Percentiles rank a stretch among this genome's conserved stretches.
phyloP scores from a whole-genome alignment of 495 filamentous ascomycete genomes.

The Xylaria acuta region DNA sequence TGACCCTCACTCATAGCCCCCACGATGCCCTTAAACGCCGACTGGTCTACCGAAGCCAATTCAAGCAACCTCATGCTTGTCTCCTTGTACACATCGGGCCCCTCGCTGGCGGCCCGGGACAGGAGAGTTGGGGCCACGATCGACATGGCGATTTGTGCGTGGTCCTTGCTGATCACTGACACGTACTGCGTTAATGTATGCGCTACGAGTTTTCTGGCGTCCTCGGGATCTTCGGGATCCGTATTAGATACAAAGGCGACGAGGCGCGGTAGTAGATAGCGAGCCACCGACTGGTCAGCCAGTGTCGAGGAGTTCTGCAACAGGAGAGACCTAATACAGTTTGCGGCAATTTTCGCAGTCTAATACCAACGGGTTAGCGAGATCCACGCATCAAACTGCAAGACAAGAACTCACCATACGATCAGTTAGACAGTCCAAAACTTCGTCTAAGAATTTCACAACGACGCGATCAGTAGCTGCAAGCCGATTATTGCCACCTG shows the following conservation, averaged over 20 bases:
- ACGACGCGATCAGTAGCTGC: constrained; percentile 75
- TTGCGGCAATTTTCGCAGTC: constrained; percentile 85
- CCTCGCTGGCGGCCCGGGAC: constrained; percentile 64
- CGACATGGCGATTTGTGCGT: constrained; percentile 65
- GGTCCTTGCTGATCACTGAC: constrained; percentile 56
- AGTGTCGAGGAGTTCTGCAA: constrained; percentile 65
- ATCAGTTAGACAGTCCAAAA: constrained; percentile 85
- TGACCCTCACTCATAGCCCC: constrained; percentile 72
- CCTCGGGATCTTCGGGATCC: constrained; percentile 74
- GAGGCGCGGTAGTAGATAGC: constrained; percentile 77
- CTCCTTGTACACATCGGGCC: constrained; percentile 66
- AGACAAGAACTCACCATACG: constrained; percentile 58
- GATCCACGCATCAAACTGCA: background rate
- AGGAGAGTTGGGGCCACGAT: constrained; percentile 83
- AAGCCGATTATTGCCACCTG: constrained; percentile 74
- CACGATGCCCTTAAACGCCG: constrained; percentile 77
- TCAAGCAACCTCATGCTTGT: constrained; percentile 79
- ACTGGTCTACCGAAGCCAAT: constrained; percentile 75
- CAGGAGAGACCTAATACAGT: constrained; percentile 83
- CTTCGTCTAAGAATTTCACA: constrained; percentile 70
- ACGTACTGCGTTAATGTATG: constrained; percentile 77
- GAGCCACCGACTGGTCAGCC: constrained; percentile 74
- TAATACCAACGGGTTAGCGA: constrained; percentile 42
- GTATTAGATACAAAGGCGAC: constrained; percentile 74
- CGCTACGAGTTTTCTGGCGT: constrained; percentile 68